A percentile compares a stretch with the other conserved stretches of the same genome.
Conservation (phyloP, 257 asterid genomes). For the Mitragyna speciosa region DNA sequence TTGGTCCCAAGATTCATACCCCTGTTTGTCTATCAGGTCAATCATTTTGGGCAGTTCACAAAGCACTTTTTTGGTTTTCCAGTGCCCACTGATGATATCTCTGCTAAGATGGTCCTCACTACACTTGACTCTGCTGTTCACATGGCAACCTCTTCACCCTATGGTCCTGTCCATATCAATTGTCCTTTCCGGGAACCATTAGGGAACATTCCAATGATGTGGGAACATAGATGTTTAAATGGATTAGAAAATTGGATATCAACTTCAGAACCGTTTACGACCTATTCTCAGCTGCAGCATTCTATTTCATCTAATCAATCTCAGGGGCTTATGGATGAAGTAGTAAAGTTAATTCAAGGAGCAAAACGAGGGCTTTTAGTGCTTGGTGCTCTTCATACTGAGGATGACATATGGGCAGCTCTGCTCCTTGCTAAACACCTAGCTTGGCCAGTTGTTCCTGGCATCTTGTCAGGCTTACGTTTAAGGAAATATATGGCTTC, state of each 20-base stretch:
- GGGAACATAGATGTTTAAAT: slow-evolving; percentile 60
- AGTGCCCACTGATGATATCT: slow-evolving; percentile 69
- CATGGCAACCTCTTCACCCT: slow-evolving; percentile 72
- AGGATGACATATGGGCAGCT: slow-evolving; percentile 96
- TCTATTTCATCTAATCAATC: slow-evolving; percentile 37
- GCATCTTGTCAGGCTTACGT: slow-evolving; percentile 84
- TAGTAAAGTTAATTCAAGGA: slow-evolving; percentile 60
- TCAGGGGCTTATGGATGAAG: slow-evolving; percentile 47
- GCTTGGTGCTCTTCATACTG: slow-evolving; percentile 77
- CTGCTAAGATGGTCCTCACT: slow-evolving; percentile 85
- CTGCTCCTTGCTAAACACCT: slow-evolving; percentile 89
- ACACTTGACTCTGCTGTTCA: slow-evolving; percentile 75
- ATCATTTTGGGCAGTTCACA: slow-evolving; percentile 79
- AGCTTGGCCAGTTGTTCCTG: slow-evolving; percentile 84
- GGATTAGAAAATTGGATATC: slow-evolving; percentile 84
- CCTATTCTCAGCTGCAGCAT: slow-evolving; percentile 55
- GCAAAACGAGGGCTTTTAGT: slow-evolving; percentile 70
- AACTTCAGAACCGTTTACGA: slow-evolving; percentile 68
- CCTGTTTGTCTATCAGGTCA: slow-evolving; percentile 44
- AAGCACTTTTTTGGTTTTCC: slow-evolving; percentile 80
- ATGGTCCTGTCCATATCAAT: slow-evolving; percentile 90
- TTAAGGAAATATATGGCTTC: slow-evolving; percentile 73
- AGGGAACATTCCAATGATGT: slow-evolving; percentile 48
- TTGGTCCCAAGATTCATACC: not conserved
- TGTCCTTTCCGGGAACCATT: slow-evolving; percentile 95